Conservation (phyloP, 1,139 yeast species). For the Blastobotrys arbuscula region DNA sequence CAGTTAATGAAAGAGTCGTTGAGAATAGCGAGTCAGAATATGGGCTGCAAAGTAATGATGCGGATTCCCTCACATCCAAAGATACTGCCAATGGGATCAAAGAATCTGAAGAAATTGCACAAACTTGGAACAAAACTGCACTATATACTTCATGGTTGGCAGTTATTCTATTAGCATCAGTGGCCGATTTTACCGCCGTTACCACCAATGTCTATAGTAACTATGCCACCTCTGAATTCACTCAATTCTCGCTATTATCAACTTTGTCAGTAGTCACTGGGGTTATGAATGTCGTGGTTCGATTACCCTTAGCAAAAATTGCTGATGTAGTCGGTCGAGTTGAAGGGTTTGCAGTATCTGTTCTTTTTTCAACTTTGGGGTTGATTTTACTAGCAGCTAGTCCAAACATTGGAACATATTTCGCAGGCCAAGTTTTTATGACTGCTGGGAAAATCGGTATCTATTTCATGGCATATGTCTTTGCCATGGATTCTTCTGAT, state of each 20-base stretch:
- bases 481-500: slow-evolving; percentile 39
- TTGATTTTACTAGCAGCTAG: not conserved
- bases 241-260: slow-evolving; percentile 37
- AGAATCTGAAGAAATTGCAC: slow-evolving; percentile 7
- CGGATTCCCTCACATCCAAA: not conserved
- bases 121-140: slow-evolving; percentile 23
- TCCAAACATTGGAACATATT: slow-evolving; percentile 33
- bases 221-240: slow-evolving; percentile 39
- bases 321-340: slow-evolving; percentile 39
- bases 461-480: slow-evolving; percentile 35
- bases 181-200: slow-evolving; percentile 35
- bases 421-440: slow-evolving; percentile 34
- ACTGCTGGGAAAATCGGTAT: slow-evolving; percentile 38
- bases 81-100: slow-evolving; percentile 8
- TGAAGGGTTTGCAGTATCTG: slow-evolving; percentile 36
- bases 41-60: not conserved
- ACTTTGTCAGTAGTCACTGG: slow-evolving; percentile 39
- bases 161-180: slow-evolving; percentile 37
- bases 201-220: slow-evolving; percentile 38
- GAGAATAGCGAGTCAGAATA: not conserved
- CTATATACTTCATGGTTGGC: slow-evolving; percentile 27
- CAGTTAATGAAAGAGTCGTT: not conserved
- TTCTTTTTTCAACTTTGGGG: slow-evolving; percentile 19
- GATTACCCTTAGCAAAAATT: slow-evolving; percentile 39
- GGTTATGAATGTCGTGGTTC: slow-evolving; percentile 37